Evolutionary conservation across 192 early-diverging fungal genomes (phyloP).

Genomic region (Rhizoclosmatium sp.): DNA sequence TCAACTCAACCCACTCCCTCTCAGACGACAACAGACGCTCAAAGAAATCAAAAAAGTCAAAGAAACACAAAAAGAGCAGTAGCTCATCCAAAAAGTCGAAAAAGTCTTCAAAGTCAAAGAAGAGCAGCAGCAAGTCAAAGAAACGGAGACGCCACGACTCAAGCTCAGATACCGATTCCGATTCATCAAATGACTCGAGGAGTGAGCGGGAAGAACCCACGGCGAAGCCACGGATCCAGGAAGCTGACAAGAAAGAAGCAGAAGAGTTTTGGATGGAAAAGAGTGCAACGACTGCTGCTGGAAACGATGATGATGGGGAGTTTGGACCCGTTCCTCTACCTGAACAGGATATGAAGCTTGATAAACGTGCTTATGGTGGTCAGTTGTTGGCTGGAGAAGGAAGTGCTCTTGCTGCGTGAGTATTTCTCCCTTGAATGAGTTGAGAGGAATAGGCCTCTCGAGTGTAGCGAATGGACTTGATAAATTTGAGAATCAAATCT

Average conservation of each 20-base stretch:
- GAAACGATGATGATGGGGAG: conserved; percentile 67
- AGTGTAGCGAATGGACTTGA: too few relatives aligned
- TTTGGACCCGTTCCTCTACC: conserved; percentile 75
- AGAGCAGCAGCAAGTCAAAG: conserved; percentile 31
- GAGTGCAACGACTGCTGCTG: conserved; percentile 40
- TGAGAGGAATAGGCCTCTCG: too few relatives aligned
- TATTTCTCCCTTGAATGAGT: neutral
- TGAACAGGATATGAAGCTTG: conserved; percentile 62
- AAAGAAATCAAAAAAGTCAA: neutral
- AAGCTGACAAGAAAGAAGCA: conserved; percentile 27
- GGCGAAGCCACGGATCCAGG: neutral
- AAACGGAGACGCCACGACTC: conserved; percentile 29
- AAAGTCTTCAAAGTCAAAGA: conserved; percentile 28
- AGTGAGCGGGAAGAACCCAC: neutral
- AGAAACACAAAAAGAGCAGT: conserved; percentile 3
- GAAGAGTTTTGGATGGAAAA: conserved; percentile 52
- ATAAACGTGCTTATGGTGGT: conserved; percentile 80
- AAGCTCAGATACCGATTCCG: conserved; percentile 14
- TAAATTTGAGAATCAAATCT: too few relatives aligned
- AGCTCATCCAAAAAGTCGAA: conserved; percentile 22
- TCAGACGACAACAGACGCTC: neutral
- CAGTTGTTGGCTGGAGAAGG: conserved; percentile 90
- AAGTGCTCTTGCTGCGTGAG: conserved; percentile 77
- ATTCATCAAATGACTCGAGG: conserved; percentile 27
- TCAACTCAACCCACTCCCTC: neutral